Base-by-base conservation (phyloP, 208 protist species). In the Crithidia mellificae region DNA sequence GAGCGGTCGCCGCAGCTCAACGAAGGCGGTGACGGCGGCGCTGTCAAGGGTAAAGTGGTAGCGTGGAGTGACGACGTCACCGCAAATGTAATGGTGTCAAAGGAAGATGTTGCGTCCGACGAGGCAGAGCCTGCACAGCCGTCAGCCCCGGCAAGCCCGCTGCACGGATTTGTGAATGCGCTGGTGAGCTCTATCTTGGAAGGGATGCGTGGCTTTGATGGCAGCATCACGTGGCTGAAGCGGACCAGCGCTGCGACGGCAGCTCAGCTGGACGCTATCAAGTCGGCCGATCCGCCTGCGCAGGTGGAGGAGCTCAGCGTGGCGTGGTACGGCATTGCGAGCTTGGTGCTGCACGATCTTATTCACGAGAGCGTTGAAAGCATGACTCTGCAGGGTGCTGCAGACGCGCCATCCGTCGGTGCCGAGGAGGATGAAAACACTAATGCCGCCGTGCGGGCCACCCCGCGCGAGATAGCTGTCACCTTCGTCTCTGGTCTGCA, bases 241-340 rank as follows among this genome's bases (percentile, higher is more conserved):
- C 63, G 70, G 36, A 51, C 62, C 17, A 61, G 58, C 24, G 43
- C 56, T 9, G 63, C 36, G 19, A 64, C 51, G 15, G 70, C 70
- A 29, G 70, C 56, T 20, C 62, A 69, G 46, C 47, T 76, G 36
- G 63, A 76, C 24, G 30, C 34, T 4, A 54, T 76, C 38, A 46
- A 66, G 24, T 9, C 51, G 12, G 64, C 20, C 14, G 29, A 56
- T 25, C 44, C 69, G 7, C 78, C 78, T 2, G 64, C 63, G 44
- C 46, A 27, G 8, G 70, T 64, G 7, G 72, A 78, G 43, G 78
- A 84, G 55, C 77, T 80, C 54, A 76, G 50, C 36, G 50, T 77
- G 7, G 61, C 64, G 34, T 84, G 78, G 78, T 84, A 75, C 56
- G 74, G 78, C 7, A 72, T 77, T 39, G 78, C 78, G 47, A 66